Evolutionary conservation across 2,329 filamentous ascomycete genomes (phyloP), one percentile per base, ranked within the genome.

Genomic region (Lachnellula willkommii): DNA sequence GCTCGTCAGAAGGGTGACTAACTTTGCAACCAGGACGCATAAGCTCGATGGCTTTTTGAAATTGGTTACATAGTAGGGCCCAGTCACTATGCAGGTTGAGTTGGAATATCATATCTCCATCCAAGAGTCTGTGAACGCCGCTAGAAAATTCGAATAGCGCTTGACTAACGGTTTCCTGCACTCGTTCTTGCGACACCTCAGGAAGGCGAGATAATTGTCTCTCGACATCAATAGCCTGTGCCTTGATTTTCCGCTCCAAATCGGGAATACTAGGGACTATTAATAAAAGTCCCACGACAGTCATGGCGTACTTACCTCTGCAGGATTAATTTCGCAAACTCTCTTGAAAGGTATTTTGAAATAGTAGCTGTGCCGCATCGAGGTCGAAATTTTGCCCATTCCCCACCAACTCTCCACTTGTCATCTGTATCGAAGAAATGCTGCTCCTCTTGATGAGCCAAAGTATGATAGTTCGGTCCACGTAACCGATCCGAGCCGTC

Each of bases 111-210:
- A 67, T 68, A 0, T 82, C 77, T 12, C 83, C 77, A 20, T 79
- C 74, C 3, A 89, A 72, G 0, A 83, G 74, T 0, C 74, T 72
- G 5, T 78, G 74, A 1, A 89, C 75, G 0, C 74, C 67, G 0
- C 74, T 71, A 0, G 80, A 77, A 58, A 93, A 85, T 1, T 73
- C 73, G 15, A 75, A 74, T 0, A 93, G 68, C 11, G 82, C 80
- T 2, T 79, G 78, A 22, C 79, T 78, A 0, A 95, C 78, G 11
- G 84, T 82, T 0, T 84, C 74, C 12, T 84, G 79, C 0, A 90
- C 80, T 43, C 90, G 89, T 0, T 74, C 71, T 0, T 72, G 71
- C 0, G 87, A 85, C 0, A 88, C 80, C 42, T 89, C 86, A 0
- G 88, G 88, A 0, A 91, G 77, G 0, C 71, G 72, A 0, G 68